Evolutionary conservation across 164 flowering plant species (phyloP).

Genomic region (Houttuynia cordata): DNA sequence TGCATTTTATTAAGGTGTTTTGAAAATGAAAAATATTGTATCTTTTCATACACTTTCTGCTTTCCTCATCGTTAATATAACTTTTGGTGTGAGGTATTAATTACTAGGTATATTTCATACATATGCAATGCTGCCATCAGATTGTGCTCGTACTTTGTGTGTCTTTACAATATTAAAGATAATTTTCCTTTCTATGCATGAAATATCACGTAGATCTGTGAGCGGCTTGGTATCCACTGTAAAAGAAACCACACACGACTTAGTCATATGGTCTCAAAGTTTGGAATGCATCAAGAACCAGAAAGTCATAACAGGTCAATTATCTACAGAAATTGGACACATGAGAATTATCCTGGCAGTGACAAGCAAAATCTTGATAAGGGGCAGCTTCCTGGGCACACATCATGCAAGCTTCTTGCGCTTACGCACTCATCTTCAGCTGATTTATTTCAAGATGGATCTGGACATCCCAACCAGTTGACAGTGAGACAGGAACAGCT

Average conservation of each 20-base stretch:
- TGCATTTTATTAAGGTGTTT: too few relatives aligned
- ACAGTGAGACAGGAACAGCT: conserved; percentile 8
- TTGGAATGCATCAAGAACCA: conserved; percentile 48
- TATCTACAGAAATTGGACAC: conserved; percentile 65
- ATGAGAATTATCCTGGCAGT: conserved; percentile 25
- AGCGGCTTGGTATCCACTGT: conserved; percentile 60
- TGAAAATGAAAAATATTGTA: too few relatives aligned
- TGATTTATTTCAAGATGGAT: conserved; percentile 6
- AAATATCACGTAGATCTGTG: conserved; percentile 40
- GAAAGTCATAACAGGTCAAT: conserved; percentile 47
- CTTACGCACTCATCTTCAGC: conserved; percentile 14
- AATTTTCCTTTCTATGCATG: conserved; percentile 1
- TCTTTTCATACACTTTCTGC: too few relatives aligned
- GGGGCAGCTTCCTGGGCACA: conserved; percentile 4
- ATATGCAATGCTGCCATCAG: too few relatives aligned
- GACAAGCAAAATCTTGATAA: conserved; percentile 14
- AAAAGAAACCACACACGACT: conserved; percentile 51
- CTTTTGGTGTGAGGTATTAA: too few relatives aligned
- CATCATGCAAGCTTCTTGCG: conserved; percentile 10
- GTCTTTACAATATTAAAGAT: not conserved
- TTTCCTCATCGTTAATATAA: too few relatives aligned
- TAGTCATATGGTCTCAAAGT: conserved; percentile 39
- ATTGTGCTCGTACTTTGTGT: not conserved
- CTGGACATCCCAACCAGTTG: conserved; percentile 2
- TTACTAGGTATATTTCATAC: too few relatives aligned